phyloP scores from a whole-genome alignment of 768 basidiomycete species.

The Auricularia sp. region DNA sequence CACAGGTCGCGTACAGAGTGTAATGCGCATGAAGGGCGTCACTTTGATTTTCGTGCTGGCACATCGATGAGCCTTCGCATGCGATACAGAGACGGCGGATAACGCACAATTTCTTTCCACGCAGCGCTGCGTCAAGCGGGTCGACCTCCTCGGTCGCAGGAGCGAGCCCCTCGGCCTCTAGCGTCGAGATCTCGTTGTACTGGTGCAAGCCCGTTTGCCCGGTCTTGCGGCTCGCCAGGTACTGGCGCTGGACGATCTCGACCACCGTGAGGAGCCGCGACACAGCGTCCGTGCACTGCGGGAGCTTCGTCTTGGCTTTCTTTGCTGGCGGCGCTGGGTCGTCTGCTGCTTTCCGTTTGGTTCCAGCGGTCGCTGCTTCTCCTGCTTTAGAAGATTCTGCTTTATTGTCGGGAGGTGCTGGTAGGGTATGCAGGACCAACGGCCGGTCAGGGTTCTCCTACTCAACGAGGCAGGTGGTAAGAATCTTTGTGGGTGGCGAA shows the following conservation, averaged over 20 bases:
- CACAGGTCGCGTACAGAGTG: slow-evolving; percentile 39
- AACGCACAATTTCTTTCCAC: slow-evolving; percentile 52
- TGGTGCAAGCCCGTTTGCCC: slow-evolving; percentile 55
- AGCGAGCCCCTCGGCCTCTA: slow-evolving; percentile 29
- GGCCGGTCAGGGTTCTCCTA: slow-evolving; percentile 41
- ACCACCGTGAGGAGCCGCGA: slow-evolving; percentile 66
- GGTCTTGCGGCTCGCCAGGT: slow-evolving; percentile 35
- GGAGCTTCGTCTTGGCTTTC: not conserved
- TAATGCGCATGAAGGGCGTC: slow-evolving; percentile 62
- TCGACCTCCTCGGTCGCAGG: slow-evolving; percentile 17
- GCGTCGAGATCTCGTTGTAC: slow-evolving; percentile 58
- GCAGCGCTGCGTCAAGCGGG: slow-evolving; percentile 35
- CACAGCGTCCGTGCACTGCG: slow-evolving; percentile 21
- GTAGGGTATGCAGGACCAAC: slow-evolving; percentile 51
- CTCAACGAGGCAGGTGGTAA: not conserved
- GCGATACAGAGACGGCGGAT: not conserved
- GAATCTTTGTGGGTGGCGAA: not conserved
- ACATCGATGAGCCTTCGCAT: slow-evolving; percentile 5
- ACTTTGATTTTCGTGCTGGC: slow-evolving; percentile 43
- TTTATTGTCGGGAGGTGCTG: slow-evolving; percentile 13
- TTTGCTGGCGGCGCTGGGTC: not conserved
- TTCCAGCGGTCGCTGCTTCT: slow-evolving; percentile 5
- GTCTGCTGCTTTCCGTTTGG: slow-evolving; percentile 4
- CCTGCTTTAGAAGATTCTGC: not conserved
- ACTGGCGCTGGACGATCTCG: slow-evolving; percentile 81